Evolutionary conservation across 108 stramenopile genomes (phyloP).

Genomic region (Cyclotella sp.): DNA sequence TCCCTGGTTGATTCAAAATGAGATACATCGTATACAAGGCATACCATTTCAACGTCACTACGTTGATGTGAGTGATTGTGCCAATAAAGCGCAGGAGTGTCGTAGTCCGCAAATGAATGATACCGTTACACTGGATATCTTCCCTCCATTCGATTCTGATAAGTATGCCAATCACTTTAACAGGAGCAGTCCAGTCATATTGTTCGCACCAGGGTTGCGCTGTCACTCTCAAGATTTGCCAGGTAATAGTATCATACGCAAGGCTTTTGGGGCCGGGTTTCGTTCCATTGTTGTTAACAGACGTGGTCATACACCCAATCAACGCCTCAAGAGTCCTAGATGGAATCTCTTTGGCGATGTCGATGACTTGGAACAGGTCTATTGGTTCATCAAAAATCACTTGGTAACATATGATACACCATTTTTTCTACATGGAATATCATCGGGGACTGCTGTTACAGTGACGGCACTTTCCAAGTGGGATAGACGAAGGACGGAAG

Average conservation of each 20-base stretch:
- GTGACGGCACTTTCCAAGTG: conserved; percentile 49
- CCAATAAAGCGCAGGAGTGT: conserved; percentile 25
- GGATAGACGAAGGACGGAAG: conserved; percentile 41
- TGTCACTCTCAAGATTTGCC: conserved; percentile 59
- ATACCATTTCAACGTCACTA: conserved; percentile 54
- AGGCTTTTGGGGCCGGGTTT: conserved; percentile 51
- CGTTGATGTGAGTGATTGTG: conserved; percentile 50
- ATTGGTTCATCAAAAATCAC: conserved; percentile 50
- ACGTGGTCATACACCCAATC: conserved; percentile 50
- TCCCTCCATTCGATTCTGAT: conserved; percentile 46
- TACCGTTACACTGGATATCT: conserved; percentile 53
- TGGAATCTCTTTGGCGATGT: conserved; percentile 71
- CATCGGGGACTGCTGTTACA: conserved; percentile 49
- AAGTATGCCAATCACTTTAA: conserved; percentile 37
- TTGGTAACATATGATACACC: conserved; percentile 45
- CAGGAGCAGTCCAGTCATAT: conserved; percentile 53
- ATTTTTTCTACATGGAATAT: conserved; percentile 61
- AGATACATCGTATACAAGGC: conserved; percentile 46
- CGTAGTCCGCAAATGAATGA: conserved; percentile 39
- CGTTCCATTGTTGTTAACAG: conserved; percentile 59
- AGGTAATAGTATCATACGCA: conserved; percentile 53
- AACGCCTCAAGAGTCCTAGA: conserved; percentile 40
- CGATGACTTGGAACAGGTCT: conserved; percentile 61
- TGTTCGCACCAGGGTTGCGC: conserved; percentile 54
- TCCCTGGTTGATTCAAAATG: conserved; percentile 64